Conservation (phyloP, 257 asterid species). For the Scutellaria barbata region DNA sequence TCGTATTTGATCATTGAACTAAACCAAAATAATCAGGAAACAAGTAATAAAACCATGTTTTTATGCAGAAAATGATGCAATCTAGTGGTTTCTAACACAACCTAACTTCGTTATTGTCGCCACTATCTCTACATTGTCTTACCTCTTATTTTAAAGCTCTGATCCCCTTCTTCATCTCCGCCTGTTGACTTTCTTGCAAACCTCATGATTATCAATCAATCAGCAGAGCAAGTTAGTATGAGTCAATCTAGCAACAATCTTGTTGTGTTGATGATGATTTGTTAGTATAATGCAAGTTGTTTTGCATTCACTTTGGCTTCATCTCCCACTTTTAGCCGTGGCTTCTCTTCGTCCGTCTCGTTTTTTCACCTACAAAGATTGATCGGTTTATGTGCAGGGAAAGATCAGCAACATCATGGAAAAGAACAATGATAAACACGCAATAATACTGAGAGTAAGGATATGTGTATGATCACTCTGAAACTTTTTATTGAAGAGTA, state of each 20-base stretch:
- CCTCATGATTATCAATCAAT: too few species aligned
- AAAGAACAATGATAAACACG: constrained; percentile 35
- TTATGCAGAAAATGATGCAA: constrained; percentile 31
- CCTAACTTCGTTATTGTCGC: constrained; percentile 31
- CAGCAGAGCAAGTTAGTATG: neutral
- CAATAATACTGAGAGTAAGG: constrained; percentile 42
- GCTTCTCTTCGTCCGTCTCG: neutral
- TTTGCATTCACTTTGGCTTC: constrained; percentile 18
- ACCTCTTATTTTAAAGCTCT: constrained; percentile 23
- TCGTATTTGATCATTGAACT: constrained; percentile 19
- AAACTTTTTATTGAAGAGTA: neutral
- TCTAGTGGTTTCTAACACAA: constrained; percentile 5
- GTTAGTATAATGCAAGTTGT: neutral
- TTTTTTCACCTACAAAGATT: neutral
- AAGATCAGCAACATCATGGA: constrained; percentile 40
- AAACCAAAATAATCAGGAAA: neutral
- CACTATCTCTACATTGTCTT: constrained; percentile 18
- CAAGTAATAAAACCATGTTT: constrained; percentile 22
- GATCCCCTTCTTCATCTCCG: constrained; percentile 30
- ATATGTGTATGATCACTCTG: neutral
- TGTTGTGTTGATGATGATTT: neutral
- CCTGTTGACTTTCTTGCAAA: constrained; percentile 24
- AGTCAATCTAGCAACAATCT: neutral
- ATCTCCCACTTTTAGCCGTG: constrained; percentile 13
- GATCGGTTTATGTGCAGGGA: constrained; percentile 38